Conservation (phyloP, 345 rosid genomes). For the Theobroma cacao region DNA sequence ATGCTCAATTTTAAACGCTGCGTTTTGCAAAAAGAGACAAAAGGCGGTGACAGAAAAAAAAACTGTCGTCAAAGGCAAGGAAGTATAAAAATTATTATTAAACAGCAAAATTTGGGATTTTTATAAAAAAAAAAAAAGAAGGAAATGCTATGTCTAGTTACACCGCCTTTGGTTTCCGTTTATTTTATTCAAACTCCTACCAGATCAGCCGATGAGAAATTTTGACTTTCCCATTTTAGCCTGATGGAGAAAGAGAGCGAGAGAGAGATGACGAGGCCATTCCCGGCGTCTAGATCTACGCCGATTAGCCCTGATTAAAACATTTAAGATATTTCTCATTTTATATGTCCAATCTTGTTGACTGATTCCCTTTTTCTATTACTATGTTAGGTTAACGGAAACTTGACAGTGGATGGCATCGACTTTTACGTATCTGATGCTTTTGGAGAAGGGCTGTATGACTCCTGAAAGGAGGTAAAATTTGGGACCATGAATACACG, state of each 20-base stretch:
- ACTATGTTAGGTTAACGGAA: slow-evolving; percentile 59
- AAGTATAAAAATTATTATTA: no score
- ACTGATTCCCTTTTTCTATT: neutral
- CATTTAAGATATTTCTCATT: neutral
- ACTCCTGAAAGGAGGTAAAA: slow-evolving; percentile 94
- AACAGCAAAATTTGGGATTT: neutral
- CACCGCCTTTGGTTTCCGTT: neutral
- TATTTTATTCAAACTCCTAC: neutral
- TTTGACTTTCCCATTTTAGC: neutral
- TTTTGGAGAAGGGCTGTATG: slow-evolving; percentile 85
- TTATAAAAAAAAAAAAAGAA: no score
- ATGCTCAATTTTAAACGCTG: neutral
- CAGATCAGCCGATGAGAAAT: neutral
- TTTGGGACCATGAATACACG: slow-evolving; percentile 97
- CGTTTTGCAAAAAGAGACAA: neutral
- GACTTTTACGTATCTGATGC: slow-evolving; percentile 63
- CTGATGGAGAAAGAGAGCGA: neutral
- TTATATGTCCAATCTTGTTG: neutral
- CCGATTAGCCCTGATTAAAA: neutral
- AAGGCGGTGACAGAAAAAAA: neutral
- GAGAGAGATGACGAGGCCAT: neutral
- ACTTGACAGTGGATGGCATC: slow-evolving; percentile 81
- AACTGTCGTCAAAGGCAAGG: no score
- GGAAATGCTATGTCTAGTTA: neutral
- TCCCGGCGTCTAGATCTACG: neutral